Conservation (phyloP, 129 eudicot genomes). For the Artemisia annua region DNA sequence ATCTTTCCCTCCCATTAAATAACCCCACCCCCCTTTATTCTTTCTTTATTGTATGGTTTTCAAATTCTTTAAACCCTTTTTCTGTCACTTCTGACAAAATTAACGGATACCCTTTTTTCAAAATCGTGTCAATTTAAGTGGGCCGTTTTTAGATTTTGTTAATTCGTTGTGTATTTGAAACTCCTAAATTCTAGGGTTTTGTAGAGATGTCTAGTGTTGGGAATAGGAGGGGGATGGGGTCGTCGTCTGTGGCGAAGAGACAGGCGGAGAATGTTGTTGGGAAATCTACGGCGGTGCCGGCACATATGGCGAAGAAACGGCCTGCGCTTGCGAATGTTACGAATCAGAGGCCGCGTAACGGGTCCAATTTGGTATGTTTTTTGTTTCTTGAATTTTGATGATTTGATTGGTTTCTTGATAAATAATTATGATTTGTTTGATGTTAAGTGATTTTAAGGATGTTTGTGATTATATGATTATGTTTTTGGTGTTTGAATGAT, state of each 20-base stretch:
- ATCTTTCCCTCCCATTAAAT: conserved; percentile 49
- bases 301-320: conserved; percentile 57
- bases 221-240: conserved; percentile 59
- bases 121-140: conserved; percentile 25
- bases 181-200: conserved; percentile 5
- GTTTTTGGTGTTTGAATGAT: too few species aligned
- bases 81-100: conserved; percentile 18
- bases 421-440: not conserved
- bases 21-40: conserved; percentile 2
- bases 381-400: not conserved
- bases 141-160: not conserved
- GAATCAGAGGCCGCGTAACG: conserved; percentile 47
- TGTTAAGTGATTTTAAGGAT: too few species aligned
- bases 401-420: not conserved
- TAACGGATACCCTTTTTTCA: conserved; percentile 31
- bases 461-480: too few species aligned
- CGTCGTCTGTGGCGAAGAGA: conserved; percentile 65
- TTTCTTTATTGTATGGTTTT: conserved; percentile 22
- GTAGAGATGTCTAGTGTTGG: conserved; percentile 34
- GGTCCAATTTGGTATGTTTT: conserved; percentile 39
- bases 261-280: conserved; percentile 66
- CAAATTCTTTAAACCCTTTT: conserved; percentile 35
- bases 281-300: conserved; percentile 30
- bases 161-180: not conserved
- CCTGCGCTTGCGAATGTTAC: conserved; percentile 68